Percentiles rank a stretch among this genome's conserved stretches.
Evolutionary conservation across 176 grass and related monocot species (phyloP).

Genomic region (Carex myosuroides): DNA sequence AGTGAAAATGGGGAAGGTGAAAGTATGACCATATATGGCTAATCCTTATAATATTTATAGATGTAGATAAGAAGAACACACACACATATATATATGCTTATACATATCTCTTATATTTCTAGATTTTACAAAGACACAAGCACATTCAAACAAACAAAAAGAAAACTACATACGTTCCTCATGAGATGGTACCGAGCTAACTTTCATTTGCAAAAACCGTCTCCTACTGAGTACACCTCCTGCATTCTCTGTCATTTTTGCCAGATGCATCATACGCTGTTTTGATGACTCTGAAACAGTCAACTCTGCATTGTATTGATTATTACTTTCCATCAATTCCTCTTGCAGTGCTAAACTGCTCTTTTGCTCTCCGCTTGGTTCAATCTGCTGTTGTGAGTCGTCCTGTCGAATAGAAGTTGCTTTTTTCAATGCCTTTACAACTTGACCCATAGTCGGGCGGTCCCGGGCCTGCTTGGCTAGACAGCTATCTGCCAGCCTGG

Average conservation of each 20-base stretch:
- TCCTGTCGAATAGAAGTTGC: background rate
- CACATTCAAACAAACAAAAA: background rate
- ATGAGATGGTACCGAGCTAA: background rate
- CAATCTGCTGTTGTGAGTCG: background rate
- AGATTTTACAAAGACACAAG: no score
- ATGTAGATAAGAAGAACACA: no score
- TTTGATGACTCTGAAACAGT: background rate
- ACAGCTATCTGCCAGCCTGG: slow-evolving; percentile 44
- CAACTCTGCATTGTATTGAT: background rate
- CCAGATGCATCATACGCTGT: slow-evolving; percentile 5
- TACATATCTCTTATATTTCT: no score
- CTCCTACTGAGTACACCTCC: background rate
- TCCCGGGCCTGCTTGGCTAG: slow-evolving; percentile 30
- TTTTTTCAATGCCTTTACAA: slow-evolving; percentile 35
- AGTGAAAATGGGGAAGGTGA: no score
- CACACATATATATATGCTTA: no score
- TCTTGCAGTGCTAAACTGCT: background rate
- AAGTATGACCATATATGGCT: no score
- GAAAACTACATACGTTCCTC: background rate
- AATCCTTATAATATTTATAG: no score
- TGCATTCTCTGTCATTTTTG: slow-evolving; percentile 8
- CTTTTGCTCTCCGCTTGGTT: background rate
- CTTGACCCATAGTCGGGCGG: slow-evolving; percentile 52
- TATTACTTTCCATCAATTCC: background rate
- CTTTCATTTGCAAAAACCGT: slow-evolving; percentile 1